Base-by-base conservation (phyloP, 768 basidiomycete species). In the Naganishia onofrii region DNA sequence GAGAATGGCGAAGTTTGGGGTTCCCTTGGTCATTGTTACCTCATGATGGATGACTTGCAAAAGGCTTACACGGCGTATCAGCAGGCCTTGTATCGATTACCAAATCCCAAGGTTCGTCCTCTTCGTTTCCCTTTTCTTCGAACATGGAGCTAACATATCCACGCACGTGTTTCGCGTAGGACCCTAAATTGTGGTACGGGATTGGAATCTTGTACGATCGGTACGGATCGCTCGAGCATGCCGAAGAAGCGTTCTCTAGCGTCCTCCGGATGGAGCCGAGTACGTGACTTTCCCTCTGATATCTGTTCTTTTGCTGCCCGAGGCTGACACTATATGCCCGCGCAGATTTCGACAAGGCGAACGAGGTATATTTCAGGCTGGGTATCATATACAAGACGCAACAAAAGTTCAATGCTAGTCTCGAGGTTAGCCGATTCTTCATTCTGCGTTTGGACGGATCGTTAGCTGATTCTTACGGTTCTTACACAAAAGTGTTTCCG, bases 381-480 rank as follows among this genome's bases (percentile, higher is more conserved):
- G 96, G 96, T 42, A 98, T 99, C 78, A 99, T 99, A 72, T 98
- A 98, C 85, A 98, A 99, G 83, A 95, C 97, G 78, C 95, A 98
- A 79, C 88, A 90, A 76, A 97, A 97, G 83, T 97, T 92, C 75
- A 83, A 87, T 1, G 90, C 93, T 15, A 90, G 89, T 13, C 85
- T 99, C 2, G 86, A 87, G 60, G 60, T 63, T 17, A 2, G 54
- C 32, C 19, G 21, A 1, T 12, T 26, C 34, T 12, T 51, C 21
- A 29, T 83, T 84, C 66, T 55, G 81, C 79, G 17, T 12, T 2
- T 8, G 51, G 42, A 12, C 42, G 55, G 12, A 3, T 48, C 10
- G 23, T n/a, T 52, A 17, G 26, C 36, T 57, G 26, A 48, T 48
- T n/a, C 57, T 52, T 74, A 85, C 34, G n/a, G 34, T 36, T 5